Evolutionary conservation across 2,329 filamentous ascomycete species (phyloP).

Genomic region (Apiospora marii): DNA sequence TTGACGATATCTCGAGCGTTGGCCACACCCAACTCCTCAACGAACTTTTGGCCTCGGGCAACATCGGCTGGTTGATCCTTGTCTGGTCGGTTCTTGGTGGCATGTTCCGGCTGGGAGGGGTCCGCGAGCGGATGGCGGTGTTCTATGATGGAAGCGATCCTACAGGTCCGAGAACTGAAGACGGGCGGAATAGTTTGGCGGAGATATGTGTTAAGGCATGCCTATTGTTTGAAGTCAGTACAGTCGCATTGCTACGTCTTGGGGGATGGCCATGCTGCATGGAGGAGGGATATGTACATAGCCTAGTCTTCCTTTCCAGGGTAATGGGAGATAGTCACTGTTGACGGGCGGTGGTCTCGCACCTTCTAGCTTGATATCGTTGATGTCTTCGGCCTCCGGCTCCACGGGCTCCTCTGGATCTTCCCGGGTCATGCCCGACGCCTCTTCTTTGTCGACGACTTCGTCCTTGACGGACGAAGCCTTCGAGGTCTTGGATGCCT

Average conservation of each 20-base stretch:
- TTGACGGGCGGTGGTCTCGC: slow-evolving; percentile 79
- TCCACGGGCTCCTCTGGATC: slow-evolving; percentile 30
- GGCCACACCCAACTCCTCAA: slow-evolving; percentile 79
- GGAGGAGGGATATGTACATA: slow-evolving; percentile 64
- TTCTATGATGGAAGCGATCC: slow-evolving; percentile 88
- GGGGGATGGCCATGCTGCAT: background rate
- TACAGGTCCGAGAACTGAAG: slow-evolving; percentile 90
- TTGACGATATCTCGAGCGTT: slow-evolving; percentile 86
- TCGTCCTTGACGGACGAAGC: background rate
- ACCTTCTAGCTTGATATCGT: slow-evolving; percentile 37
- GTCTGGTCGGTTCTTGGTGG: slow-evolving; percentile 87
- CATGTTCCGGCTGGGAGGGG: slow-evolving; percentile 77
- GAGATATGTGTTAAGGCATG: slow-evolving; percentile 92
- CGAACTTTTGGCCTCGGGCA: slow-evolving; percentile 72
- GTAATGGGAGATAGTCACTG: slow-evolving; percentile 82
- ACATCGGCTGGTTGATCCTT: slow-evolving; percentile 72
- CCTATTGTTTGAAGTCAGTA: slow-evolving; percentile 51
- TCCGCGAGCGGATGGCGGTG: slow-evolving; percentile 84
- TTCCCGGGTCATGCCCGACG: slow-evolving; percentile 23
- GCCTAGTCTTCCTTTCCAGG: slow-evolving; percentile 88
- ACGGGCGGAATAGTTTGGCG: slow-evolving; percentile 82
- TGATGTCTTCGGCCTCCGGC: slow-evolving; percentile 34
- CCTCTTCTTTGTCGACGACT: background rate
- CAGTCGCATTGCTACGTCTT: background rate
- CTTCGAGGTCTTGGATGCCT: background rate